These are phyloP conservation scores for Microbotryomycetes sp. DNA, from an alignment of 1,284 basidiomycete species.

Conservation along the genomic window DNA sequence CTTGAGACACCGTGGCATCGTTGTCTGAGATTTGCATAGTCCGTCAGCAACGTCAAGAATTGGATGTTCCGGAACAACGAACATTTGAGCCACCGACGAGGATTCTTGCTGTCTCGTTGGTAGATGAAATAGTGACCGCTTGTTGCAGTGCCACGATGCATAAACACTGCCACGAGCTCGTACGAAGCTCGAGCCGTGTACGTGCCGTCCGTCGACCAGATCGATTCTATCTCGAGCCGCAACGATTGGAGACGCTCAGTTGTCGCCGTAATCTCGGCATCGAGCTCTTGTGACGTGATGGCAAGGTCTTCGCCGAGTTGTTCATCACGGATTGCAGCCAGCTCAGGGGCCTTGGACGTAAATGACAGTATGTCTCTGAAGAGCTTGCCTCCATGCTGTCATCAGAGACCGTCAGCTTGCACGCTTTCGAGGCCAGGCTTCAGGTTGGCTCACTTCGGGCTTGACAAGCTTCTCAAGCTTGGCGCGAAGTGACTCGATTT, in stretches of 20 bases:
- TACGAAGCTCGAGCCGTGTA: slow-evolving; percentile 53
- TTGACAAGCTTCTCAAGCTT: slow-evolving; percentile 57
- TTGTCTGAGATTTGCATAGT: slow-evolving; percentile 49
- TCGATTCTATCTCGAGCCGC: slow-evolving; percentile 54
- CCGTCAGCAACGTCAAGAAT: not conserved
- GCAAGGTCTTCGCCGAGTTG: slow-evolving; percentile 49
- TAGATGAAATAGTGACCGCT: slow-evolving; percentile 81
- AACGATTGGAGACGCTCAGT: slow-evolving; percentile 11
- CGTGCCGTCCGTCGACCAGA: slow-evolving; percentile 65
- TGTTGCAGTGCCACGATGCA: slow-evolving; percentile 61
- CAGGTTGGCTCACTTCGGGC: slow-evolving; percentile 41
- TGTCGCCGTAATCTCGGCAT: slow-evolving; percentile 38
- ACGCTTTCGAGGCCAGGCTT: not conserved
- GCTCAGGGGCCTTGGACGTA: slow-evolving; percentile 47
- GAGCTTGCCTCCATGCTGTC: not conserved
- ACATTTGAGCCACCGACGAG: slow-evolving; percentile 83
- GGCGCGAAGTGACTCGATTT: slow-evolving; percentile 57
- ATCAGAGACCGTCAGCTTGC: not conserved
- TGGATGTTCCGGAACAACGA: not conserved
- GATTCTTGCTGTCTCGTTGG: slow-evolving; percentile 62
- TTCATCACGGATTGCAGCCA: slow-evolving; percentile 41
- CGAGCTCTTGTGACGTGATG: slow-evolving; percentile 57
- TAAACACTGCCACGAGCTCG: slow-evolving; percentile 89
- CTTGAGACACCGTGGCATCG: slow-evolving; percentile 69
- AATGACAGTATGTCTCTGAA: not conserved